These are phyloP conservation scores for Cicer judaicum DNA, from an alignment of 306 rosid genomes.

Conservation along the genomic window DNA sequence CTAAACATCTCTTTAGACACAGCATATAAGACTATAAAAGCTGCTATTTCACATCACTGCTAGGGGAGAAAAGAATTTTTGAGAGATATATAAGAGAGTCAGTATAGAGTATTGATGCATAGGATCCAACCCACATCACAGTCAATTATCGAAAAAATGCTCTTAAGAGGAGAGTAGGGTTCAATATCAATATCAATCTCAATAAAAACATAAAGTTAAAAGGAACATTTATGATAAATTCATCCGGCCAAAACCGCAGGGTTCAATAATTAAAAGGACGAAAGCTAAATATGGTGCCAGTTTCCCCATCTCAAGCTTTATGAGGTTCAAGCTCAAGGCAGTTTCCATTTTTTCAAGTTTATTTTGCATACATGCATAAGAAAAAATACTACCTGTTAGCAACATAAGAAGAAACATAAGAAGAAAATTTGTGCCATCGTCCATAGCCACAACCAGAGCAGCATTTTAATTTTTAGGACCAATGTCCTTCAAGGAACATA, in stretches of 20 bases:
- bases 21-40: not conserved
- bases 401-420: constrained; percentile 30
- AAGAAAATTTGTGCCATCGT: constrained; percentile 40
- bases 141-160: not conserved
- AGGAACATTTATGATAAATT: constrained; percentile 6
- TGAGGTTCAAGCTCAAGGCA: constrained; percentile 38
- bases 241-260: constrained; percentile 27
- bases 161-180: not conserved
- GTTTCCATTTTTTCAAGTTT: constrained; percentile 43
- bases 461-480: constrained; percentile 65
- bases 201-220: constrained; percentile 25
- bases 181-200: constrained; percentile 25
- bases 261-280: constrained; percentile 32
- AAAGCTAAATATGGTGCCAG: constrained; percentile 16
- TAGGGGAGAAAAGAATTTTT: not conserved
- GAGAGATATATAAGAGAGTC: too few species aligned
- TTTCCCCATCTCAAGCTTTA: constrained; percentile 32
- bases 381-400: constrained; percentile 45
- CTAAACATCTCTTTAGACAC: not conserved
- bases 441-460: constrained; percentile 51
- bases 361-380: constrained; percentile 49
- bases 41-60: not conserved
- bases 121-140: too few species aligned
- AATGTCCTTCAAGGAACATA: constrained; percentile 71
- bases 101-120: too few species aligned